Percentiles rank a stretch among this genome's conserved stretches.
Conservation (phyloP, 2,329 filamentous ascomycete genomes). For the Paraphoma sp. region DNA sequence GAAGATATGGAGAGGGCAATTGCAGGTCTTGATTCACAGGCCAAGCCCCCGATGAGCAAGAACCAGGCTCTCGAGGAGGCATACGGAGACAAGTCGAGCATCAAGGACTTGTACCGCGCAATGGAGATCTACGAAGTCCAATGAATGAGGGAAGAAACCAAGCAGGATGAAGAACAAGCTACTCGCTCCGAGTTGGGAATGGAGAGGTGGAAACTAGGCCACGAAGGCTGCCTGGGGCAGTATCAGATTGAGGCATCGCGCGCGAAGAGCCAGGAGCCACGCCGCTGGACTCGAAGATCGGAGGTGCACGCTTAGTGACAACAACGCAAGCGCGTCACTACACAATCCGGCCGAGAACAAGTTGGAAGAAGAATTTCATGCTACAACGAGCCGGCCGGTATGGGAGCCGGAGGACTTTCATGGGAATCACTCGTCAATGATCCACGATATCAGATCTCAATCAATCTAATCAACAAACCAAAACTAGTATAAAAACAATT, state of each 20-base stretch:
- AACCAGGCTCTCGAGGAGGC: conserved; percentile 54
- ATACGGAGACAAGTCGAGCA: conserved; percentile 53
- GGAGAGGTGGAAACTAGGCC: background rate
- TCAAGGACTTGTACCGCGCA: conserved; percentile 54
- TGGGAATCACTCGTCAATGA: too few species aligned
- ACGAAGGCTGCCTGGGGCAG: background rate
- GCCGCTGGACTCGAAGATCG: conserved; percentile 11
- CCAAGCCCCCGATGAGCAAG: conserved; percentile 38
- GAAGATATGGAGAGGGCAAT: conserved; percentile 43
- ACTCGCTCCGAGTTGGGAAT: conserved; percentile 14
- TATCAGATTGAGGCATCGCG: conserved; percentile 3
- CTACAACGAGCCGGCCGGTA: too few species aligned
- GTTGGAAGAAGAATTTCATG: background rate
- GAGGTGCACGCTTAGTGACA: background rate
- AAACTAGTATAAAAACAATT: too few species aligned
- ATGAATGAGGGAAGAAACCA: conserved; percentile 24
- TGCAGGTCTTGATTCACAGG: conserved; percentile 34
- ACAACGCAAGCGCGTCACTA: background rate
- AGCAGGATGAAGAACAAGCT: conserved; percentile 1
- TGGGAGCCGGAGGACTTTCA: too few species aligned
- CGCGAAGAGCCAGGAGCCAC: conserved; percentile 18
- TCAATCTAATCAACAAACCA: too few species aligned
- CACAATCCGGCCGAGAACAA: background rate
- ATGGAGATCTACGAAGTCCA: conserved; percentile 53
- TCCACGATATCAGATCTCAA: too few species aligned